Evolutionary conservation across 257 asterid genomes (phyloP), one percentile per base, ranked within the genome.

Genomic region (Solanum phureja): DNA sequence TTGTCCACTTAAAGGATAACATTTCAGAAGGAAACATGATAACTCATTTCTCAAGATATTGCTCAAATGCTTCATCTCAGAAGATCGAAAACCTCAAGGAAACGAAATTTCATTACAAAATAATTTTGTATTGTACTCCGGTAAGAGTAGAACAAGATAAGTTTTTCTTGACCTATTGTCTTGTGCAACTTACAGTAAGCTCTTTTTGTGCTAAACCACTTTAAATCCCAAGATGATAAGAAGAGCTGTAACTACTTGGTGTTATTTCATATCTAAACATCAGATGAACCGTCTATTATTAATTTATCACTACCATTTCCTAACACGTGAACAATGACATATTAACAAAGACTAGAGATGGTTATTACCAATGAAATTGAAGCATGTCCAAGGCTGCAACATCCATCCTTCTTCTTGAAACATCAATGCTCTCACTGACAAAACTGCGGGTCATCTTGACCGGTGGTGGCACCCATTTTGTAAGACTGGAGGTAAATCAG

Each of bases 301-400:
- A 83, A 33, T 58, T 64, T 66, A 29, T 14, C 38, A 38, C 66
- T 24, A 64, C 87, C 62, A 60, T 27, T 21, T 85, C 40, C 5
- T 0, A 72, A 23, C 83, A 88, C 3, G 3, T 44, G 66, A 74
- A 83, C 40, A 21, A 83, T 40, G 38, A 11, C 13, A 18, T 42
- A 19, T 11, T 4, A 90, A 82, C 37, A 69, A 62, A 69, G 83
- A 42, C 82, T 49, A 83, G 52, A 56, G 84, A 66, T 7, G 13
- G 9, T 85, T 42, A 62, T 72, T 92, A 97, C 99, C 99, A 29
- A 29, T 29, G 29, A 29, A 29, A 29, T 29, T 29, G 29, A 29
- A 29, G 29, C 29, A 29, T 29, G 29, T 29, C 29, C 29, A 29
- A 29, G 29, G 29, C 29, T 29, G 29, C 29, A 29, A 29, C 29